These are phyloP conservation scores for Ambrosiella cleistominuta DNA, from an alignment of 2,329 filamentous ascomycete genomes.

Conservation along the genomic window DNA sequence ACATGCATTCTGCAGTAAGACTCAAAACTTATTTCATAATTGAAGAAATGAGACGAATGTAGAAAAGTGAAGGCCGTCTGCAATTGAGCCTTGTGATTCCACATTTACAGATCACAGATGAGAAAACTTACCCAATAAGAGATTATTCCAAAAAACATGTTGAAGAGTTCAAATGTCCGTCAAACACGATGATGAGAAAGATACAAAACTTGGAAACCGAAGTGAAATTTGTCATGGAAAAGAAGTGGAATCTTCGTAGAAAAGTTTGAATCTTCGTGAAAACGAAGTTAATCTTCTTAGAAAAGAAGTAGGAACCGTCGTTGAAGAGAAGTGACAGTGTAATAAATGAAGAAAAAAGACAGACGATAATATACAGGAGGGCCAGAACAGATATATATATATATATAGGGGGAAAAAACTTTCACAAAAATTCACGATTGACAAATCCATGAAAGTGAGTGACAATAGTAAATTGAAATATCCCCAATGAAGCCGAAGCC, in stretches of 20 bases:
- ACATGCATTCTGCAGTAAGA: not conserved
- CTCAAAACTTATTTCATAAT: not conserved
- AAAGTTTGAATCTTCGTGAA: no score
- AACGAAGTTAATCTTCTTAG: no score
- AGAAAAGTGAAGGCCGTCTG: not conserved
- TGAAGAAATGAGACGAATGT: not conserved
- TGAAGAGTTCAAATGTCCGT: not conserved
- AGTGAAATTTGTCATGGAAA: not conserved
- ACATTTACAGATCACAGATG: not conserved
- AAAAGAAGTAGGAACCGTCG: no score
- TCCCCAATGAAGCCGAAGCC: not conserved
- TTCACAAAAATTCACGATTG: not conserved
- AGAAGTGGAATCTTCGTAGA: no score
- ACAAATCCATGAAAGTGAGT: no score
- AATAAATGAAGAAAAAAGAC: no score
- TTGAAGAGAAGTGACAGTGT: no score
- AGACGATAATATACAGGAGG: not conserved
- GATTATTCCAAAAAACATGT: slow-evolving; percentile 10
- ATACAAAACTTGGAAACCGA: not conserved
- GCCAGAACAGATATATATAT: not conserved
- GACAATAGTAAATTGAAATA: not conserved
- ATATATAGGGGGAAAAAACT: not conserved
- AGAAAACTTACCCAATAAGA: slow-evolving; percentile 11
- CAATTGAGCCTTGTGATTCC: no score
- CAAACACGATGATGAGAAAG: not conserved